phyloP scores from a whole-genome alignment of 2,329 filamentous ascomycete genomes.

The Gaeumannomyces tritici region DNA sequence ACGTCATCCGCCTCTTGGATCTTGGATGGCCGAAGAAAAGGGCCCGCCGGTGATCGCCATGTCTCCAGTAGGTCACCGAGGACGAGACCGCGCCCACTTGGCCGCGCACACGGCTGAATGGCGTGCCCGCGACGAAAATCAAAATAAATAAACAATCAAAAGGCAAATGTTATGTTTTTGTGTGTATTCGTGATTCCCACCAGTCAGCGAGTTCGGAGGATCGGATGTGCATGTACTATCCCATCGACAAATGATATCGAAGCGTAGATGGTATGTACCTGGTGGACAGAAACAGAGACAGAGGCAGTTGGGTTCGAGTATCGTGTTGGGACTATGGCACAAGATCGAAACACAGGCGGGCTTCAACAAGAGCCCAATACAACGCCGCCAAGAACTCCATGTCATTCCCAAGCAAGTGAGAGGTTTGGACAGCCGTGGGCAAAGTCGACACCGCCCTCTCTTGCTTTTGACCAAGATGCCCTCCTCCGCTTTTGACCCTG shows the following conservation, averaged over 20 bases:
- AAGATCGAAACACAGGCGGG: neutral
- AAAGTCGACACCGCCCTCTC: neutral
- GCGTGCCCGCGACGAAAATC: too few species aligned
- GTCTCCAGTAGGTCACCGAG: neutral
- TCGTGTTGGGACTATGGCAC: neutral
- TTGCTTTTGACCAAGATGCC: neutral
- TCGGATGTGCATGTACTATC: neutral
- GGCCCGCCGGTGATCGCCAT: neutral
- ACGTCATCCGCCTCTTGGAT: neutral
- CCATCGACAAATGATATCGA: neutral
- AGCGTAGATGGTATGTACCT: neutral
- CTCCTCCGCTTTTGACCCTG: neutral
- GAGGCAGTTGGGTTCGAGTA: neutral
- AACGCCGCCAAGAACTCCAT: neutral
- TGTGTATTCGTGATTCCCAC: neutral
- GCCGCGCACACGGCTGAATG: neutral
- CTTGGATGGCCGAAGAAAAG: neutral
- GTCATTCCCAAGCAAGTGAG: neutral
- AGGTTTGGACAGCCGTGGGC: neutral
- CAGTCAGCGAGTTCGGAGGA: neutral
- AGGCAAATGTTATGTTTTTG: too few species aligned
- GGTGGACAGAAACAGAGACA: neutral
- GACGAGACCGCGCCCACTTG: neutral
- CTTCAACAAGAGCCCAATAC: neutral
- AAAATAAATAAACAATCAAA: neutral